These are phyloP conservation scores for Oryza glumipatula DNA, from an alignment of 176 grass and related monocot genomes.

Conservation along the genomic window DNA sequence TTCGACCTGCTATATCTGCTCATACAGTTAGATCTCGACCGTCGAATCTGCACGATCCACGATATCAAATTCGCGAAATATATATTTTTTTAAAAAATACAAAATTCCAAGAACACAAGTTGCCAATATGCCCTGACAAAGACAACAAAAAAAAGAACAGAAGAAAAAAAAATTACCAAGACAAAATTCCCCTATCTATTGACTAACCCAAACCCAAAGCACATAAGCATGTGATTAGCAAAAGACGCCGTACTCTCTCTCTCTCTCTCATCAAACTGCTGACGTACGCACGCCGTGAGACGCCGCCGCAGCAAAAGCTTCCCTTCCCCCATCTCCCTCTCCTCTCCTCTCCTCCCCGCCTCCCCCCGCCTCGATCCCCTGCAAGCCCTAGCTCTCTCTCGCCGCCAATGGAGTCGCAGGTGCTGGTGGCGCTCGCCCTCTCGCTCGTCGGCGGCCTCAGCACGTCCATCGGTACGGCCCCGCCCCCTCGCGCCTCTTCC, in stretches of 20 bases:
- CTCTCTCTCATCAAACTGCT: background rate
- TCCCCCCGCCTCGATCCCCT: background rate
- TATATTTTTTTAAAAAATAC: no score
- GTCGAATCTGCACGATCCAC: no score
- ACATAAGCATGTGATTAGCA: background rate
- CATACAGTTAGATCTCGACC: no score
- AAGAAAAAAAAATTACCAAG: no score
- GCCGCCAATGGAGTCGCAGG: conserved; percentile 59
- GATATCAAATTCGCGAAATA: no score
- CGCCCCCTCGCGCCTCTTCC: background rate
- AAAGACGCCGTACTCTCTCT: background rate
- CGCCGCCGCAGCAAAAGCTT: background rate
- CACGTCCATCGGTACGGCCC: conserved; percentile 69
- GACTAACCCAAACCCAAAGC: background rate
- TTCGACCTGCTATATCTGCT: no score
- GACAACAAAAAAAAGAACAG: background rate
- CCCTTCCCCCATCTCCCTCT: background rate
- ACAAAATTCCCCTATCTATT: no score
- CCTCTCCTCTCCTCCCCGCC: no score
- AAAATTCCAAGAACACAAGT: background rate
- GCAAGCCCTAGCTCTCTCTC: conserved; percentile 26
- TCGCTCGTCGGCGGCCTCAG: conserved; percentile 88
- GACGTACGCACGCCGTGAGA: background rate
- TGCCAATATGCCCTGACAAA: background rate
- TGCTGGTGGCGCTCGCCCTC: conserved; percentile 76